Base-by-base conservation (phyloP, 352 stramenopile genomes). In the Phytophthora podocarpi region DNA sequence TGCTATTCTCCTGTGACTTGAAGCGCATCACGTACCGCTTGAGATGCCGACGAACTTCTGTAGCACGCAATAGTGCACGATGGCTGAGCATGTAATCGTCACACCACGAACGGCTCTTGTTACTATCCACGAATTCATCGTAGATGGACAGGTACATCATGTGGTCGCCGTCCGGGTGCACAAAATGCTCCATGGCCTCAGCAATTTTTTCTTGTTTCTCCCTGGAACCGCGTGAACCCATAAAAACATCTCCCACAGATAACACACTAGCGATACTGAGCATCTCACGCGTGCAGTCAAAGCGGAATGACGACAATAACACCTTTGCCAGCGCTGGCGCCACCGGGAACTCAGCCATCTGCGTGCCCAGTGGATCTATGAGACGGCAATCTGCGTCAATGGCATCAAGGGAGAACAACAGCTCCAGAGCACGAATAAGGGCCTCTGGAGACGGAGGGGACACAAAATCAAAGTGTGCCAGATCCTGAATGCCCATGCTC, bases 311-410 rank as follows among this genome's bases (percentile, higher is more conserved):
- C n/a, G 80, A 65, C 0, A 93, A 46, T 27, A 95, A 58, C 21
- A 88, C 80, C 37, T 86, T 91, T 2, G 83, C 85, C 21, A 95
- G 55, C 26, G 88, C 82, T 26, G 97, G 97, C 34, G 98, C 97
- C 15, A 99, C 75, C 5, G 98, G 98, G 68, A 99, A 99, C 59
- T 99, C 94, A 34, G 85, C 89, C 95, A 99, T 99, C 30, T 97
- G 87, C 10, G 90, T 79, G 7, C 98, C 97, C 24, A 99, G 72
- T 15, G 81, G 70, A 20, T 95, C 85, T 1, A 89, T 59, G 5
- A 95, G 73, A 21, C 63, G 75, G 52, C 82, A 89, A 0, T 77
- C 52, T 1, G 75, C 61, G 35, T 87, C 66, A 26, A 95, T 82
- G 5, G 81, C 85, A 27, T 83, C 82, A 1, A 95, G 59, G 3